Evolutionary conservation across 805 yeast species (phyloP), one percentile per base, ranked within the genome.

Genomic region (Dipodascus geniculatus): DNA sequence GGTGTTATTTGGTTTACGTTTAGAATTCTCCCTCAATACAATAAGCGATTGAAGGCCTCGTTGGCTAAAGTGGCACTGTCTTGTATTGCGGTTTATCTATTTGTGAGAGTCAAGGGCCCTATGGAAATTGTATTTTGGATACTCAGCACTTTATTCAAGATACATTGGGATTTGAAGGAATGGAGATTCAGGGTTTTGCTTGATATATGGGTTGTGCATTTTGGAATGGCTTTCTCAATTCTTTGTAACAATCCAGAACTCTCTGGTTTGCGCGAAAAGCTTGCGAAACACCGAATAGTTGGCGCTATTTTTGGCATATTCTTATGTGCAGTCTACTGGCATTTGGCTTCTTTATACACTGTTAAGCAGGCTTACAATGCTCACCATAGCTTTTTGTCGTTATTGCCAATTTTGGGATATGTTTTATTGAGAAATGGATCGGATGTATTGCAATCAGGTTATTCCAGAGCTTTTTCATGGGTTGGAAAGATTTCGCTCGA

Each of bases 191-290:
- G 63, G 33, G 59, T 60, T 9, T 31, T 58, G 16, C 51, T 60
- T 24, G 63, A 60, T 48, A 50, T 60, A 31, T 58, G 54, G 48
- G 59, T 57, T 42, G 63, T 60, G 22, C 59, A 55, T 23, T 42
- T 60, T 23, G 63, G 63, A 23, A 60, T 60, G 63, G n/a, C 60
- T 35, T 62, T 61, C 11, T 63, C 56, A 2, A 52, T 60, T 22
- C 47, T 50, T 16, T 52, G 52, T 19, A 57, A 55, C 54, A 58
- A 58, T 47, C 31, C 24, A 6, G 49, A 47, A n/a, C 31, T 47
- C 9, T 6, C 28, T 22, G 23, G 19, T 4, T 14, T 47, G 8
- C 8, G 49, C 4, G 49, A 22, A 16, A 20, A 23, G 19, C 11
- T 22, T 47, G 6, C 19, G 6, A 47, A 47, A n/a, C n/a, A 14